Evolutionary conservation across 805 yeast genomes (phyloP), one percentile per base, ranked within the genome.

Genomic region (Ogataea trehalophila): DNA sequence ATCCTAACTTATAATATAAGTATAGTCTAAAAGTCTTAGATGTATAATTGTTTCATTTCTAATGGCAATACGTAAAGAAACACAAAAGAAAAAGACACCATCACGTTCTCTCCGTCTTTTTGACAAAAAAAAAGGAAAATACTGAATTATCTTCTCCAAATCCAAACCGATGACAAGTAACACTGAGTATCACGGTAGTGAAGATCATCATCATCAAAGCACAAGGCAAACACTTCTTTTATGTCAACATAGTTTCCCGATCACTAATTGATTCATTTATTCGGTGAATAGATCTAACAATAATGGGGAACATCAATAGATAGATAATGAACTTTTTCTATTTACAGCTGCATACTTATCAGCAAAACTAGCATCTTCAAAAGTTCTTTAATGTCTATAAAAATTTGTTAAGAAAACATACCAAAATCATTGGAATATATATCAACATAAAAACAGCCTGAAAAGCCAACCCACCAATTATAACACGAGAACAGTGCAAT

Each of bases 381-480:
- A 53, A 18, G 41, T 43, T 17, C 48, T 49, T 6, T 41, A 40
- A 7, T 45, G 54, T 17, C 55, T 55, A 26, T 62, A 70, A 18
- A 77, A 63, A 33, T n/a, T n/a, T 66, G 63, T 58, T 62, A 66
- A 18, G 73, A 52, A 59, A 83, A 79, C 44, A 70, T 62, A 54
- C 66, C 75, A 73, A 8, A 84, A 60, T 5, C 62, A 26, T 33
- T 81, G 57, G 61, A 85, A 88, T 2, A 80, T 46, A 1, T n/a
- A n/a, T n/a, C n/a, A 76, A 53, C 84, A 89, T 83, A 6, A 85
- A 73, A 3, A 75, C 62, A 3, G 85, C 89, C 66, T 88, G 96
- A 56, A 84, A 70, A 0, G 81, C 83, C 41, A 88, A 71, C 7
- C 96, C 96, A 0, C 76, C 90, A 43, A 85, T 74, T 83, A 88